Conservation (phyloP, 163 green algal species). For the Chlamydomonas reinhardtii region DNA sequence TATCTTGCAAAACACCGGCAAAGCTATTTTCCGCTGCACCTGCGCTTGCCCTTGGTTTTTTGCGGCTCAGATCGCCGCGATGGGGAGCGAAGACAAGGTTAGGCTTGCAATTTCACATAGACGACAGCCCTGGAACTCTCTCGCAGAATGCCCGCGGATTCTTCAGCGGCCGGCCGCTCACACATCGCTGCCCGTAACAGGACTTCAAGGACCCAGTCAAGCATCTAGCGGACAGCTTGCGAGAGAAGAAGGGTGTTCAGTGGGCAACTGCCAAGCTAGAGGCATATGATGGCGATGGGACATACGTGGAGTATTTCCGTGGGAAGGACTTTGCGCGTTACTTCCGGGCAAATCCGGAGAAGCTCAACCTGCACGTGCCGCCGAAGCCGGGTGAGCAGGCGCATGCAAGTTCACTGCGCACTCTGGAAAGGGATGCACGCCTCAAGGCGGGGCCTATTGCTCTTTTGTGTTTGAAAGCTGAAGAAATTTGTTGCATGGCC, state of each 20-base stretch:
- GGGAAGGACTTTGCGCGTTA: slow-evolving; percentile 89
- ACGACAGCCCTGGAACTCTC: too few relatives aligned
- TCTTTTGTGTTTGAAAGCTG: too few relatives aligned
- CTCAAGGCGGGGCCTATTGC: too few relatives aligned
- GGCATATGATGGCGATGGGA: slow-evolving; percentile 45
- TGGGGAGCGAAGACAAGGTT: neutral
- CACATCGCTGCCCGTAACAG: neutral
- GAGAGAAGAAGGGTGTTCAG: slow-evolving; percentile 62
- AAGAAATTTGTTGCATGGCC: too few relatives aligned
- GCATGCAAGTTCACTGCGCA: too few relatives aligned
- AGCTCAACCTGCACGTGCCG: slow-evolving; percentile 49
- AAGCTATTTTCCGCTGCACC: too few relatives aligned
- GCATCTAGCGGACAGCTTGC: slow-evolving; percentile 54
- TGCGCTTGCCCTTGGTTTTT: too few relatives aligned
- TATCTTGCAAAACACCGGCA: too few relatives aligned
- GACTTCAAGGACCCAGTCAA: slow-evolving; percentile 41
- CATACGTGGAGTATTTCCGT: slow-evolving; percentile 84
- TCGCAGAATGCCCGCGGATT: neutral
- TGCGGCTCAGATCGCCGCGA: neutral
- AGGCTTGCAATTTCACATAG: neutral
- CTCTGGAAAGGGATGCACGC: too few relatives aligned
- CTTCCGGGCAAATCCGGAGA: slow-evolving; percentile 67
- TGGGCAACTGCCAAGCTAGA: slow-evolving; percentile 61
- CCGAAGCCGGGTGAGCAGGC: slow-evolving; percentile 47
- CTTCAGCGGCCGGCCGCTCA: neutral